phyloP scores from a whole-genome alignment of 345 rosid species.

The Anastatica hierochuntica region DNA sequence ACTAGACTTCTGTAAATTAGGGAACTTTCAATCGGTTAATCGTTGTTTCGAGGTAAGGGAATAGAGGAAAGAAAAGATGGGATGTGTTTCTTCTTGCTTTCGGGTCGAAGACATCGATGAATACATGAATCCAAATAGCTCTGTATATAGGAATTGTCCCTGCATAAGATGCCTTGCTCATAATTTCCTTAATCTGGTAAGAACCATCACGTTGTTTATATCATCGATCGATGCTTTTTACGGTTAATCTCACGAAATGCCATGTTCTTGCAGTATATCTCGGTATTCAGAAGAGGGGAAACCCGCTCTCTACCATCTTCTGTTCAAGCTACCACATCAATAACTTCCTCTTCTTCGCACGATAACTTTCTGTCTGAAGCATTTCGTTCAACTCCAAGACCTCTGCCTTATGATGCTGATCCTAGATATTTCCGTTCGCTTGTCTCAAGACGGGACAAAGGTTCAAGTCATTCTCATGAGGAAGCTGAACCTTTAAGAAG shows the following conservation, averaged over 20 bases:
- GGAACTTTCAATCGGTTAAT: constrained; percentile 1
- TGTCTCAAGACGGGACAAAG: constrained; percentile 71
- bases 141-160: constrained; percentile 67
- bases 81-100: constrained; percentile 82
- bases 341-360: constrained; percentile 49
- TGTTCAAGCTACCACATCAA: constrained; percentile 49
- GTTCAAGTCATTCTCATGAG: constrained; percentile 75
- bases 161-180: constrained; percentile 73
- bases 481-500: constrained; percentile 80
- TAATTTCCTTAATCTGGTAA: constrained; percentile 64
- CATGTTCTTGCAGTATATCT: constrained; percentile 61
- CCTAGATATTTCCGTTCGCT: constrained; percentile 48
- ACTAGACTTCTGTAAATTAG: constrained; percentile 2
- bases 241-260: too few species aligned
- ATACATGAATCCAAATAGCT: constrained; percentile 63
- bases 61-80: constrained; percentile 35
- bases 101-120: constrained; percentile 58
- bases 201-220: too few species aligned
- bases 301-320: constrained; percentile 65
- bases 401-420: constrained; percentile 87
- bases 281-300: constrained; percentile 71
- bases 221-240: neutral
- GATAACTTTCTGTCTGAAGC: constrained; percentile 76
- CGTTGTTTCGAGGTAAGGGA: constrained; percentile 14
- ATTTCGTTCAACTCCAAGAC: constrained; percentile 85